A percentile compares a stretch with the other conserved stretches of the same genome.
Evolutionary conservation across 2,329 filamentous ascomycete genomes (phyloP).

Genomic region (Hypoxylon sp.): DNA sequence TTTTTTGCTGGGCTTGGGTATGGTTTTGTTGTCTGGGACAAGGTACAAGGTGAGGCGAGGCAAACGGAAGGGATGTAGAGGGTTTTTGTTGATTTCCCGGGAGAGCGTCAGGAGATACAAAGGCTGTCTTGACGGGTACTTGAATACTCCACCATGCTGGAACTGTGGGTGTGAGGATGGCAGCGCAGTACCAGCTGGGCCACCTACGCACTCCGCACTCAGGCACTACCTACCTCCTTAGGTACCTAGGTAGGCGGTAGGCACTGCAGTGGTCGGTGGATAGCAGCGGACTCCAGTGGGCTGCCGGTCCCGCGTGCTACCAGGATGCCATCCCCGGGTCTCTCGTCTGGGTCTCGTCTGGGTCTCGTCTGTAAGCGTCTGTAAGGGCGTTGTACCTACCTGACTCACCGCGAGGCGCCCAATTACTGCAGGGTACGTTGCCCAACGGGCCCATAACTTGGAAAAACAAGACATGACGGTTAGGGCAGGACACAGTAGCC

Average conservation of each 20-base stretch:
- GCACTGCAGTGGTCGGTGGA: not conserved
- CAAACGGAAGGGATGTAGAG: slow-evolving; percentile 37
- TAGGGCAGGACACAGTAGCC: slow-evolving; percentile 33
- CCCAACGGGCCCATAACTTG: slow-evolving; percentile 37
- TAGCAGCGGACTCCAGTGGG: slow-evolving; percentile 32
- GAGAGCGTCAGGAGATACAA: slow-evolving; percentile 41
- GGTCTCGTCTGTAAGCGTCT: slow-evolving; percentile 37
- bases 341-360: no score
- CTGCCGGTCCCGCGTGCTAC: slow-evolving; percentile 40
- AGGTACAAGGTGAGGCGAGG: slow-evolving; percentile 50
- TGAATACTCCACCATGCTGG: slow-evolving; percentile 28
- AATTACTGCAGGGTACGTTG: slow-evolving; percentile 48
- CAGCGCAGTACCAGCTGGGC: slow-evolving; percentile 15
- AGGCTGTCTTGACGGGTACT: slow-evolving; percentile 49
- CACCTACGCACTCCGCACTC: slow-evolving; percentile 5
- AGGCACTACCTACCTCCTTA: no score
- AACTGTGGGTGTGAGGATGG: slow-evolving; percentile 39
- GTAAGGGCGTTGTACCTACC: slow-evolving; percentile 43
- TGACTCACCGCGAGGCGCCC: slow-evolving; percentile 51
- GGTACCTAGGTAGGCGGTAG: not conserved
- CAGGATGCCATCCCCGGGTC: slow-evolving; percentile 41
- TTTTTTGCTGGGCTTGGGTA: slow-evolving; percentile 38
- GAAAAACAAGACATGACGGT: slow-evolving; percentile 3
- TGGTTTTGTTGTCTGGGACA: slow-evolving; percentile 43
- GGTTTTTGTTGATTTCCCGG: slow-evolving; percentile 34